Percentiles rank a stretch among this genome's conserved stretches.
phyloP scores from a whole-genome alignment of 139 green algal species.

The Haematococcus sp. region DNA sequence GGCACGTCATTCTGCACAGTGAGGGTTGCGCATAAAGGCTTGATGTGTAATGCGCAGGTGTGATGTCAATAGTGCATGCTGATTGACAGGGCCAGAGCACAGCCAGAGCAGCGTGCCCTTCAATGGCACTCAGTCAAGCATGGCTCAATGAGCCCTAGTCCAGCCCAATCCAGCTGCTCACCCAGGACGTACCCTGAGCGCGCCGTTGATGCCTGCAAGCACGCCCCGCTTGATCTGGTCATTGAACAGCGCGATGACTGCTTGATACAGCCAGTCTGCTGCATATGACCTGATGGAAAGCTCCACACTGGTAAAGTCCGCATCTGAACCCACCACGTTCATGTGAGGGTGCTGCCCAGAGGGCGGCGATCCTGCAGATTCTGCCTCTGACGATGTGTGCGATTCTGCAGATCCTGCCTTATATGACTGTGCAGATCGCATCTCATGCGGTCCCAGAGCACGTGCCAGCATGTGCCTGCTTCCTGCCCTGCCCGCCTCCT shows the following conservation, averaged over 20 bases:
- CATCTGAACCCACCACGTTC: not conserved
- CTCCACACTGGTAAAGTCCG: constrained; percentile 26
- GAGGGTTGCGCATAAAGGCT: too few species aligned
- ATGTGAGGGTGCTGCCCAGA: too few species aligned
- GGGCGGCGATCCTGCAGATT: too few species aligned
- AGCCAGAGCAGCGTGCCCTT: not conserved
- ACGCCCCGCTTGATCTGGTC: constrained; percentile 22
- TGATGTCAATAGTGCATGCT: not conserved
- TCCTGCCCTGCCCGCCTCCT: constrained; percentile 10
- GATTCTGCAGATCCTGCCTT: too few species aligned
- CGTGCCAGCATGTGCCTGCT: not conserved
- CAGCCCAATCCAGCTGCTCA: not conserved
- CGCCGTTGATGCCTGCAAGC: constrained; percentile 15
- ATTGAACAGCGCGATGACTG: constrained; percentile 41
- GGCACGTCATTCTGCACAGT: constrained; percentile 20
- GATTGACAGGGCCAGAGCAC: not conserved
- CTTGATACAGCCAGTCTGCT: constrained; percentile 50
- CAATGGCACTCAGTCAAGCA: too few species aligned
- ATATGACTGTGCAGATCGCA: too few species aligned
- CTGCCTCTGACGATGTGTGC: too few species aligned
- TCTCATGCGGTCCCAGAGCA: too few species aligned
- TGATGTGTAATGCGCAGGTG: too few species aligned
- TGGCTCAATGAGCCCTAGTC: too few species aligned
- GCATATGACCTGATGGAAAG: constrained; percentile 31
- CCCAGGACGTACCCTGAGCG: constrained; percentile 9